A percentile compares a stretch with the other conserved stretches of the same genome.
Conservation (phyloP, 2,329 filamentous ascomycete species). For the Cladophialophora chaetospira region DNA sequence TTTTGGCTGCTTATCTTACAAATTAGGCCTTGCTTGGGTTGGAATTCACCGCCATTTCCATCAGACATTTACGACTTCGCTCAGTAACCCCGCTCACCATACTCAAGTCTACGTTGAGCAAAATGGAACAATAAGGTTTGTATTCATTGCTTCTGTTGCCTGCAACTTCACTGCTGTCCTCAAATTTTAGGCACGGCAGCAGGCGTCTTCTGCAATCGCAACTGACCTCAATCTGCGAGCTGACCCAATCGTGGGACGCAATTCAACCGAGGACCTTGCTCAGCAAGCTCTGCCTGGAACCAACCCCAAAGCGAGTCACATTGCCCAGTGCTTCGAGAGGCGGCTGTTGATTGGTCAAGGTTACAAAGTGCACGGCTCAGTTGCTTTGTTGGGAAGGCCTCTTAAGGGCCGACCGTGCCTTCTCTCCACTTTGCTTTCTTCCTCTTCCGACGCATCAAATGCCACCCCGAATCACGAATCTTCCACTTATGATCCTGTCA, state of each 20-base stretch:
- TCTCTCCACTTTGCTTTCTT: slow-evolving; percentile 22
- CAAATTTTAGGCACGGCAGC: slow-evolving; percentile 1
- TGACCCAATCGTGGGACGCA: slow-evolving; percentile 2
- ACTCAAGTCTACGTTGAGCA: background rate
- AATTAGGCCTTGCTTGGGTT: slow-evolving; percentile 1
- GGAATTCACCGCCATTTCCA: slow-evolving; percentile 13
- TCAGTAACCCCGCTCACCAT: background rate
- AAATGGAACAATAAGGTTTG: background rate
- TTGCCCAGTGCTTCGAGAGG: background rate
- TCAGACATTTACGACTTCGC: background rate
- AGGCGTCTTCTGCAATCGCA: slow-evolving; percentile 12
- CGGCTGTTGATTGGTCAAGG: background rate
- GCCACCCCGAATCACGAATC: slow-evolving; percentile 14
- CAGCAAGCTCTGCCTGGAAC: slow-evolving; percentile 4
- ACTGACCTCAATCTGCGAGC: background rate
- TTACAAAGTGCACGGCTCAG: slow-evolving; percentile 1
- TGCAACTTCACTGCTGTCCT: slow-evolving; percentile 1
- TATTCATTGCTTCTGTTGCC: slow-evolving; percentile 3
- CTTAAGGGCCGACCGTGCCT: slow-evolving; percentile 13
- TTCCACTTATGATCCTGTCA: slow-evolving; percentile 22
- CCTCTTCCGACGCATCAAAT: slow-evolving; percentile 24
- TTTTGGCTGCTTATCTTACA: slow-evolving; percentile 1
- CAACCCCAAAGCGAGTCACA: slow-evolving; percentile 11
- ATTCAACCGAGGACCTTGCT: slow-evolving; percentile 9
- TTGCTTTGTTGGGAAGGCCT: slow-evolving; percentile 9